Conservation (phyloP, 768 basidiomycete genomes). For the Phanerochaete sordida region DNA sequence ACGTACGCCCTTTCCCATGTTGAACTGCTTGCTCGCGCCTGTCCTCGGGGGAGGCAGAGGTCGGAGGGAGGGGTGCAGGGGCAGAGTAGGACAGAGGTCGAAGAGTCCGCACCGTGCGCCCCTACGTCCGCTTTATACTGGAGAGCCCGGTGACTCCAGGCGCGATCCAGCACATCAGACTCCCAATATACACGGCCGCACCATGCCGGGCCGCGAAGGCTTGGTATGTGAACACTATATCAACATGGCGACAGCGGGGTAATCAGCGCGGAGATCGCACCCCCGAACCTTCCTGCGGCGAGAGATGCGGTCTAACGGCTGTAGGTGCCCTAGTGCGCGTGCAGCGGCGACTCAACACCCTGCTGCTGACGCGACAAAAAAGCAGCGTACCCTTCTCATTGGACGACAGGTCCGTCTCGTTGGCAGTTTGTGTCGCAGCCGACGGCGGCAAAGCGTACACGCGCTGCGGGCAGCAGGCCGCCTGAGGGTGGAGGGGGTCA, state of each 20-base stretch:
- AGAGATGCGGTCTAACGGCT: too few species aligned
- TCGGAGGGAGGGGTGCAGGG: conserved; percentile 1
- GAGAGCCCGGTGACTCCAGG: neutral
- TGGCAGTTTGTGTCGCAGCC: neutral
- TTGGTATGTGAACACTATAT: neutral
- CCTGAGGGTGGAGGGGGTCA: neutral
- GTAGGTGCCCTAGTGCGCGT: too few species aligned
- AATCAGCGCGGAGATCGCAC: neutral
- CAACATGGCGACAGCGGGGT: neutral
- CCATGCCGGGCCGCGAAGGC: neutral
- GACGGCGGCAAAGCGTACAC: neutral
- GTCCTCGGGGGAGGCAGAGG: neutral
- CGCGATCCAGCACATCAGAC: neutral
- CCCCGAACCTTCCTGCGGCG: neutral
- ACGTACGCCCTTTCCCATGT: conserved; percentile 28
- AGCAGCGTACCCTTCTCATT: too few species aligned
- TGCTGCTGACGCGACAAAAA: too few species aligned
- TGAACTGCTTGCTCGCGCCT: neutral
- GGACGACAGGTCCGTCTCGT: too few species aligned
- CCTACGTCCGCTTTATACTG: neutral
- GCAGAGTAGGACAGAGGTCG: conserved; percentile 3
- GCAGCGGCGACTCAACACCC: too few species aligned
- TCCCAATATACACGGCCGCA: neutral
- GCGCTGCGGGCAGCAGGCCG: neutral
- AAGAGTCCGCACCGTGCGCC: neutral